Evolutionary conservation across 192 early-diverging fungal species (phyloP).

Genomic region (Coemansia sp.): DNA sequence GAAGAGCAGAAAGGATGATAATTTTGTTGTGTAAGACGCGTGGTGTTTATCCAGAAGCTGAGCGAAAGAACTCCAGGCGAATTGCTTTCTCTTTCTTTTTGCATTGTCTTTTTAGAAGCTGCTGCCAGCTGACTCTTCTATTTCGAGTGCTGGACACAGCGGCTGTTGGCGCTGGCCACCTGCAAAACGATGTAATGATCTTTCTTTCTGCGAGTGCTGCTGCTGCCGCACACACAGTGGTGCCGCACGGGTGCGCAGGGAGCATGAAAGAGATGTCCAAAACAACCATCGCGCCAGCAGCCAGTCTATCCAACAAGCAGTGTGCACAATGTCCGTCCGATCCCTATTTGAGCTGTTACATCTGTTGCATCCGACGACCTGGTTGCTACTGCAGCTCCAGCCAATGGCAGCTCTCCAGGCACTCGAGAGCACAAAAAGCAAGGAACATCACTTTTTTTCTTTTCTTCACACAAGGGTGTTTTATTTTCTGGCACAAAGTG

Average conservation of each 20-base stretch:
- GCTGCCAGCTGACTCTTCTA: not conserved
- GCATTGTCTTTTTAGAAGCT: not conserved
- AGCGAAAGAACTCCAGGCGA: not conserved
- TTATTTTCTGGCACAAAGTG: not conserved
- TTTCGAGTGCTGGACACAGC: not conserved
- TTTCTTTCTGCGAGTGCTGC: too few relatives aligned
- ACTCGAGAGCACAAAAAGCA: not conserved
- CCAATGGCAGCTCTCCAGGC: conserved; percentile 1
- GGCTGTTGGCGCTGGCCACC: not conserved
- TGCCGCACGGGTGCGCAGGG: too few relatives aligned
- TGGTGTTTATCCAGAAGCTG: not conserved
- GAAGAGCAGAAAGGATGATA: not conserved
- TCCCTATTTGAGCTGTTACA: not conserved
- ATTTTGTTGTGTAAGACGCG: not conserved
- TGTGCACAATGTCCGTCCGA: not conserved
- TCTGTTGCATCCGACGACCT: too few relatives aligned
- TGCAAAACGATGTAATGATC: not conserved
- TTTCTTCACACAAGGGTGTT: not conserved
- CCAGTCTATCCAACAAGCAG: too few relatives aligned
- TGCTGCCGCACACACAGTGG: too few relatives aligned
- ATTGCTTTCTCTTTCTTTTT: too few relatives aligned
- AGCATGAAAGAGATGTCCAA: too few relatives aligned
- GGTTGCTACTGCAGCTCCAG: not conserved
- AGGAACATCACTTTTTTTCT: not conserved
- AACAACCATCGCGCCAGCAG: too few relatives aligned